Percentiles rank a stretch among this genome's conserved stretches.
Evolutionary conservation across 2,329 filamentous ascomycete genomes (phyloP).

Genomic region (Neonectria hederae): DNA sequence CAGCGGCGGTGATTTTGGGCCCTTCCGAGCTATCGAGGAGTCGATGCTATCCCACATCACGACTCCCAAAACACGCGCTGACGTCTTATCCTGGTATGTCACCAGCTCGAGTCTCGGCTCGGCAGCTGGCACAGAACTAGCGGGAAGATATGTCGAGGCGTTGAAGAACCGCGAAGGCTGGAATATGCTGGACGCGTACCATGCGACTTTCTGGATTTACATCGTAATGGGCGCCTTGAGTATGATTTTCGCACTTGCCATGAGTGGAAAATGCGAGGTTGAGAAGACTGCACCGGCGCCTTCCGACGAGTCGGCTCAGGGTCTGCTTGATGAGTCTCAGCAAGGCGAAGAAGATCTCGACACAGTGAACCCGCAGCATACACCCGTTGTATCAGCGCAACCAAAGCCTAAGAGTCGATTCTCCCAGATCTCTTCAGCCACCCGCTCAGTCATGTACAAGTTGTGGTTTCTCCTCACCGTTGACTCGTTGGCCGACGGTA

Average conservation of each 20-base stretch:
- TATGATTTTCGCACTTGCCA: constrained; percentile 53
- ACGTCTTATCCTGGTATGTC: constrained; percentile 75
- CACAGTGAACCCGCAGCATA: constrained; percentile 15
- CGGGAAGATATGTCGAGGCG: constrained; percentile 61
- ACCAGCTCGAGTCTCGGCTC: constrained; percentile 65
- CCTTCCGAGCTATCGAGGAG: constrained; percentile 74
- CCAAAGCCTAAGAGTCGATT: constrained; percentile 51
- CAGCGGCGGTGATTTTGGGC: constrained; percentile 72
- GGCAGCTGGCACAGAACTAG: constrained; percentile 61
- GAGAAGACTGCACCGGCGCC: constrained; percentile 35
- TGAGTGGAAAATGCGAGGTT: constrained; percentile 64
- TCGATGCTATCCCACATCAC: constrained; percentile 70
- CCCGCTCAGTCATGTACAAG: constrained; percentile 68
- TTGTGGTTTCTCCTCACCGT: constrained; percentile 72
- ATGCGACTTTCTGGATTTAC: constrained; percentile 68
- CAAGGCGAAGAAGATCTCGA: constrained; percentile 25
- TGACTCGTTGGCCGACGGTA: constrained; percentile 73
- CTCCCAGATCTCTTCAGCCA: constrained; percentile 65
- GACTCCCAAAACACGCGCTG: constrained; percentile 60
- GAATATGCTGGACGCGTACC: constrained; percentile 62
- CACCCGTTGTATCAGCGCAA: constrained; percentile 7
- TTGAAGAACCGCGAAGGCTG: constrained; percentile 58
- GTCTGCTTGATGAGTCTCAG: constrained; percentile 37
- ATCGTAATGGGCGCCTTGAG: constrained; percentile 64
- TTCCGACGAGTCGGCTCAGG: constrained; percentile 35